phyloP scores from a whole-genome alignment of 2,329 filamentous ascomycete species.

The Escovopsis sp. region DNA sequence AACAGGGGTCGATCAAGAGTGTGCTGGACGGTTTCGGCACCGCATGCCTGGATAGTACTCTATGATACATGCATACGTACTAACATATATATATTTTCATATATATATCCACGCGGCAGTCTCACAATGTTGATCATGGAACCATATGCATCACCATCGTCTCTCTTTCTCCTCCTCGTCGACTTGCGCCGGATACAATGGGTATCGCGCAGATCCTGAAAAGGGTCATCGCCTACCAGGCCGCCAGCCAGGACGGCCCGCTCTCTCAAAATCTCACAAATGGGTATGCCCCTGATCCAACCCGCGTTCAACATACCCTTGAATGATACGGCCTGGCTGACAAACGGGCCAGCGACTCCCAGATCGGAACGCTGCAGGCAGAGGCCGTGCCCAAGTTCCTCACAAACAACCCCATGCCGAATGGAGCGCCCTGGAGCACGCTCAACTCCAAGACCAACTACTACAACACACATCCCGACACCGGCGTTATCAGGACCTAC shows the following conservation, averaged over 20 bases:
- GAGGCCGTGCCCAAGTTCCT: constrained; percentile 28
- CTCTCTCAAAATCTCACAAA: constrained; percentile 24
- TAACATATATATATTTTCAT: too few species aligned
- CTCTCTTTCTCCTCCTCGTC: neutral
- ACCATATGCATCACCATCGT: neutral
- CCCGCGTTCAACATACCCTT: too few species aligned
- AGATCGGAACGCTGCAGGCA: constrained; percentile 24
- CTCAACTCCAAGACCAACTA: constrained; percentile 33
- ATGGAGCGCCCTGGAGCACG: constrained; percentile 38
- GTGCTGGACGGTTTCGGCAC: too few species aligned
- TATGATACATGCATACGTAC: too few species aligned
- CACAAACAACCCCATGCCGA: constrained; percentile 32
- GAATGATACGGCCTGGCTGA: neutral
- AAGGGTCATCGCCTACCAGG: neutral
- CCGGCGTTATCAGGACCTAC: constrained; percentile 40
- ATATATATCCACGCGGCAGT: too few species aligned
- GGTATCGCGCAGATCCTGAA: neutral
- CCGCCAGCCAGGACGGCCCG: constrained; percentile 2
- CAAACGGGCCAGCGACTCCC: constrained; percentile 17
- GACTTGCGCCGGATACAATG: neutral
- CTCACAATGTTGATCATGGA: too few species aligned
- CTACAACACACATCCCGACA: constrained; percentile 32
- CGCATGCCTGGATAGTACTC: too few species aligned
- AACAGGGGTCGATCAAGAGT: too few species aligned
- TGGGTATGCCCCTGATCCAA: constrained; percentile 16